These are phyloP conservation scores for Sclerotinia glacialis DNA, from an alignment of 2,329 filamentous ascomycete species.

Conservation along the genomic window DNA sequence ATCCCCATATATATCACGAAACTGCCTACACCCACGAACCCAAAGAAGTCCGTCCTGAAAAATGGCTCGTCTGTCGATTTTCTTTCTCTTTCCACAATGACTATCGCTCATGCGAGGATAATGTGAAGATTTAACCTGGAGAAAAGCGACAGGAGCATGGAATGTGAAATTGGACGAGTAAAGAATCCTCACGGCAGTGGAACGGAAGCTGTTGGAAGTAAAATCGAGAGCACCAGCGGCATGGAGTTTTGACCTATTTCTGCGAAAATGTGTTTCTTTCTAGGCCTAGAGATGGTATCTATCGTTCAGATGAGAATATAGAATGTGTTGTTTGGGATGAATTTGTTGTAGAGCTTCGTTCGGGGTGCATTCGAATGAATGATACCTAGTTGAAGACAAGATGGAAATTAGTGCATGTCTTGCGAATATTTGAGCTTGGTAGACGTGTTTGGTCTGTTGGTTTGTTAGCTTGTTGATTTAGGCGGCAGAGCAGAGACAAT, in stretches of 20 bases:
- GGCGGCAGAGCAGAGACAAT: no score
- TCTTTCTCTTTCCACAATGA: no score
- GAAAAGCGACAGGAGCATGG: no score
- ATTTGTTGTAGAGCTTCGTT: background rate
- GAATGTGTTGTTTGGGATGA: background rate
- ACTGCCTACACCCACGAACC: no score
- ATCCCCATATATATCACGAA: no score
- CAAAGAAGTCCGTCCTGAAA: no score
- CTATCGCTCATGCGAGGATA: no score
- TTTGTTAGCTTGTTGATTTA: background rate
- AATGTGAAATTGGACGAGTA: background rate
- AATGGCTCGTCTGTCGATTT: no score
- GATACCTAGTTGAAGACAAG: no score
- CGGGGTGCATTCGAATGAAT: background rate
- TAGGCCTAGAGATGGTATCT: background rate
- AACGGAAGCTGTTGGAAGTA: background rate
- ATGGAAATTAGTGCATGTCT: background rate
- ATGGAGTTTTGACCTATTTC: background rate
- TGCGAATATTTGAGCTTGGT: background rate
- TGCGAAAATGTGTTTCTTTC: background rate
- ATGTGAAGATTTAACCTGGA: no score
- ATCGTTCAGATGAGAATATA: background rate
- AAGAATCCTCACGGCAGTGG: background rate
- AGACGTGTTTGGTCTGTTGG: no score
- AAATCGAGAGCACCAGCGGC: background rate